Evolutionary conservation across 192 early-diverging fungal species (phyloP).

Genomic region (Gonapodya sp.): DNA sequence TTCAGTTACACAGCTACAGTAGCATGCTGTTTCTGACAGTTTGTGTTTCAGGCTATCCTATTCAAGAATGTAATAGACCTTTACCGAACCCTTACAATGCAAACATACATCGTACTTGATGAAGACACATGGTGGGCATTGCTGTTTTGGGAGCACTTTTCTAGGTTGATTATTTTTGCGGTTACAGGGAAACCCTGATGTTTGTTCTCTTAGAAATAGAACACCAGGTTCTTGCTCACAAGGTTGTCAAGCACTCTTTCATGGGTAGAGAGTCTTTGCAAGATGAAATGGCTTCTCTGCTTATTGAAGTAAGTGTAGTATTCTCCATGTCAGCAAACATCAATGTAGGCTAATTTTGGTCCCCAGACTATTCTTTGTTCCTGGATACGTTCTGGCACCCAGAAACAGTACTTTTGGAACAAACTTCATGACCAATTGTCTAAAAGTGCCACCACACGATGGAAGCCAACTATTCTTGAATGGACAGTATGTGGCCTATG

Average conservation of each 20-base stretch:
- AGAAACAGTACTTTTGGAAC: constrained; percentile 45
- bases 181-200: constrained; percentile 45
- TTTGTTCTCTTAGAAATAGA: constrained; percentile 52
- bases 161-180: not conserved
- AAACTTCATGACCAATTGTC: constrained; percentile 34
- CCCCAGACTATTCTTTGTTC: constrained; percentile 51
- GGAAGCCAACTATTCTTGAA: constrained; percentile 47
- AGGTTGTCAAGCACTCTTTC: constrained; percentile 25
- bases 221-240: constrained; percentile 36
- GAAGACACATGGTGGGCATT: constrained; percentile 36
- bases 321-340: not conserved
- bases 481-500: constrained; percentile 46
- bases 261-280: constrained; percentile 27
- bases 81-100: constrained; percentile 47
- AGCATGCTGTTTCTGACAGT: not conserved
- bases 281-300: constrained; percentile 51
- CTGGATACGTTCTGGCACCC: constrained; percentile 50
- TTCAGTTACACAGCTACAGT: not conserved
- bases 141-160: not conserved
- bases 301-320: constrained; percentile 45
- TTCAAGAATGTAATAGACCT: constrained; percentile 62
- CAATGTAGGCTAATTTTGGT: not conserved
- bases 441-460: constrained; percentile 29
- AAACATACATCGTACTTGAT: constrained; percentile 42
- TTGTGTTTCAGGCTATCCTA: constrained; percentile 24